Evolutionary conservation across 345 rosid species (phyloP), one percentile per base, ranked within the genome.

Genomic region (Acer saccharum): DNA sequence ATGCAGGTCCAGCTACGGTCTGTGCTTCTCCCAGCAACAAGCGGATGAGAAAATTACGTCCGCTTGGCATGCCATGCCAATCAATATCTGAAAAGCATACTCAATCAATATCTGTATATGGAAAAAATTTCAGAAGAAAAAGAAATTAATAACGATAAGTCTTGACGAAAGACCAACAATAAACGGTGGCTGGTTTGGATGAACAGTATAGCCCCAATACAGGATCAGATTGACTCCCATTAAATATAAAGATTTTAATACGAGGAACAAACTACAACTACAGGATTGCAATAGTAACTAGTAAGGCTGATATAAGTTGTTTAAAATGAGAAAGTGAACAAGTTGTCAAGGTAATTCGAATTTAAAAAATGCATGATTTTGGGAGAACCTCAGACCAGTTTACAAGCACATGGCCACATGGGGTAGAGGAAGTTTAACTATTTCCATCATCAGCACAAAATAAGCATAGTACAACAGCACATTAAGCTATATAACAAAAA

Each of bases 371-470:
- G 18, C 14, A 16, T 3, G 48, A 44, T 41, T 16, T 18, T 1
- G 27, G 29, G 57, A 25, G 9, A 72, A 13, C 11, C 14, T 11
- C 39, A 27, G 65, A 21, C 43, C 25, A 16, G 18, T 27, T 57
- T 46, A 21, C 11, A 73, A 21, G 10, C 48, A 25, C 5, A 16
- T 8, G 65, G 20, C 5, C 48, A 25, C 5, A 16, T 8, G 65
- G 20, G 39, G 39, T 20, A 23, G 67, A 20, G 9, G 62, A 72
- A 12, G 52, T 1, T 14, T 50, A 50, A 25, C 27, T 18, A 35
- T 3, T 71, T 57, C 74, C 32, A 71, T 32, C 64, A 71, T 29
- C 46, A 71, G 10, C 20, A 29, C 27, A 46, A 71, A 52, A 60
- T 10, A 6, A 52, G 16, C 48, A 60, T 3, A 32, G 21, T 50